Evolutionary conservation across 2,329 filamentous ascomycete genomes (phyloP).

Genomic region (Pseudogymnoascus sp.): DNA sequence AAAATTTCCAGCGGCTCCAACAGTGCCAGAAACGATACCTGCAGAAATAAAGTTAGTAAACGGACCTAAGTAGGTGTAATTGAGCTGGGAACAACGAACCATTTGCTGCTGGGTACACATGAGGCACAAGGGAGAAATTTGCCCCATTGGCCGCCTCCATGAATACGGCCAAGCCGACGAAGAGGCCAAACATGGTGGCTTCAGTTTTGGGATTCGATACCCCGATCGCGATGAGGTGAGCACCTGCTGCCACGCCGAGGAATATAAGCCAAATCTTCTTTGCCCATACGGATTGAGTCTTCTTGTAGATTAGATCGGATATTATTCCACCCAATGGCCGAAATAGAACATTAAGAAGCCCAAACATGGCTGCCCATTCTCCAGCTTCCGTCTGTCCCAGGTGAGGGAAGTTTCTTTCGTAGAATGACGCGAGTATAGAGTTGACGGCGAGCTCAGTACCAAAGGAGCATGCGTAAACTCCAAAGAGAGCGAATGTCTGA

Average conservation of each 20-base stretch:
- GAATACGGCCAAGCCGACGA: slow-evolving; percentile 70
- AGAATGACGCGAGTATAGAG: slow-evolving; percentile 52
- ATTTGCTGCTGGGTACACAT: slow-evolving; percentile 50
- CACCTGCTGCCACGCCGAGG: slow-evolving; percentile 48
- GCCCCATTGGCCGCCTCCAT: slow-evolving; percentile 64
- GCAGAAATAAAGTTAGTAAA: slow-evolving; percentile 50
- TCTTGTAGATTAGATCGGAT: slow-evolving; percentile 35
- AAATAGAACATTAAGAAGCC: slow-evolving; percentile 63
- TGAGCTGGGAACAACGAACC: background rate
- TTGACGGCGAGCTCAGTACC: slow-evolving; percentile 59
- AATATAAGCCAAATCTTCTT: slow-evolving; percentile 56
- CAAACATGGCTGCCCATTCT: slow-evolving; percentile 67
- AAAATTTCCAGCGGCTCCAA: slow-evolving; percentile 73
- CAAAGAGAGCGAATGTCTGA: slow-evolving; percentile 49
- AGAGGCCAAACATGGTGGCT: slow-evolving; percentile 63
- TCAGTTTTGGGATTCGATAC: slow-evolving; percentile 52
- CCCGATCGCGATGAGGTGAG: slow-evolving; percentile 53
- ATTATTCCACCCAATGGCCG: slow-evolving; percentile 59
- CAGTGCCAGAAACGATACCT: slow-evolving; percentile 64
- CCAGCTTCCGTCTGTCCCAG: slow-evolving; percentile 50
- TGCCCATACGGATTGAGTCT: slow-evolving; percentile 41
- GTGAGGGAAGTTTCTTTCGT: slow-evolving; percentile 52
- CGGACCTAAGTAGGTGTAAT: background rate
- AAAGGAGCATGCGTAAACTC: slow-evolving; percentile 58
- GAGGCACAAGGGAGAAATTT: slow-evolving; percentile 55